Conservation (phyloP, 108 stramenopile genomes). For the Conticribra weissflogii region DNA sequence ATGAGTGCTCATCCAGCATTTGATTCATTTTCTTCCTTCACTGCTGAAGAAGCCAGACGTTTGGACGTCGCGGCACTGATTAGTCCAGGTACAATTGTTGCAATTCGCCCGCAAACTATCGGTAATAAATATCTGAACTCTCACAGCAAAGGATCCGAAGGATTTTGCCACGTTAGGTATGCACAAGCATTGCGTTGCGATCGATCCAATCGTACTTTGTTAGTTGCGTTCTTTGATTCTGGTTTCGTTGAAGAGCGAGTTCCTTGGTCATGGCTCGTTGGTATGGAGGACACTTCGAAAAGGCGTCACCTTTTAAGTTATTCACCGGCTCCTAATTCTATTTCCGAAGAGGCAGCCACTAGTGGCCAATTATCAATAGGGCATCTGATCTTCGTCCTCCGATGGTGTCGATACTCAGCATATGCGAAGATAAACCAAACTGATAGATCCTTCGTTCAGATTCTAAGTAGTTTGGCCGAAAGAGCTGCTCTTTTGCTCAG, state of each 20-base stretch:
- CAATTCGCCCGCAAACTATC: constrained; percentile 32
- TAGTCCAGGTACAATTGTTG: constrained; percentile 56
- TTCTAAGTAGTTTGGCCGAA: constrained; percentile 54
- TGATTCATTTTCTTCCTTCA: constrained; percentile 56
- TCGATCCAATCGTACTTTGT: constrained; percentile 47
- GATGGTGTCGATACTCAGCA: constrained; percentile 63
- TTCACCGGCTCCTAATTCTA: constrained; percentile 54
- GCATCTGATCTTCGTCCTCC: constrained; percentile 60
- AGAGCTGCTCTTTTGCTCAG: constrained; percentile 55
- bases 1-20: constrained; percentile 61
- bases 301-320: constrained; percentile 43
- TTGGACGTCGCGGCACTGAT: constrained; percentile 61
- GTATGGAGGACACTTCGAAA: constrained; percentile 60
- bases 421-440: constrained; percentile 1
- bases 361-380: constrained; percentile 43
- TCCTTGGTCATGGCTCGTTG: constrained; percentile 50
- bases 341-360: constrained; percentile 33
- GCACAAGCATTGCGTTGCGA: constrained; percentile 51
- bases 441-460: background rate
- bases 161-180: constrained; percentile 28
- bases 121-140: constrained; percentile 15
- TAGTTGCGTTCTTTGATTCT: constrained; percentile 45
- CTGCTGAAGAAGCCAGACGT: constrained; percentile 34
- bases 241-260: constrained; percentile 16
- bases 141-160: constrained; percentile 2